Base-by-base conservation (phyloP, 352 stramenopile genomes). In the Phytophthora sp. region DNA sequence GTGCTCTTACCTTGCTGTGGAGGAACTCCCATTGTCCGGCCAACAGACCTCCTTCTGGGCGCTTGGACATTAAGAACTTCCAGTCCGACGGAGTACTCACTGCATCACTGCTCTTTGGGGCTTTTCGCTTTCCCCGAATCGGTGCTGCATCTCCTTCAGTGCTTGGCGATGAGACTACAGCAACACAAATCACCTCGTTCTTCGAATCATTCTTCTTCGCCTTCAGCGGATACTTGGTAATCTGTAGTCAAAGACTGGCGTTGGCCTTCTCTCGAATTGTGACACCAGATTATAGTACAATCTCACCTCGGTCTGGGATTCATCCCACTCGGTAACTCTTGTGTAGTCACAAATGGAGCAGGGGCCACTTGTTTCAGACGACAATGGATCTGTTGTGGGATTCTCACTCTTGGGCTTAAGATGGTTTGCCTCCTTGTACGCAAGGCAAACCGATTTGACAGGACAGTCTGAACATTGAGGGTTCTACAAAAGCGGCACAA, bases 11-110 rank as follows among this genome's bases (percentile, higher is more conserved):
- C 76, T 95, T 93, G 35, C 69, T 80, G 60, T 91, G 72, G 17
- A 94, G 72, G 59, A 97, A 97, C 58, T 97, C 87, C 89, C 88
- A 96, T 53, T 97, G 89, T 10, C 88, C 86, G 37, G 88, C 85
- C 1, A 97, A 68, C 18, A 97, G 55, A 3, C 88, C 89, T 53
- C 74, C 85, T 0, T 79, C 62, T 0, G 89, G 82, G 9, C 89
- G 84, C 35, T 88, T 91, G 2, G 63, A 74, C 88, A 96, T 95
- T 17, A 96, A 61, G 54, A 91, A 95, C 17, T 65, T 74, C 84
- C 84, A 92, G n/a, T 68, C 39, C 3, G 69, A 66, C 10, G 58
- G 43, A 41, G 62, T 44, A 32, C 31, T 39, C 24, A 46, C 57
- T 7, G 52, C 45, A 5, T 66, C 62, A 17, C 51, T 38, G 39